Evolutionary conservation across 1,284 basidiomycete species (phyloP), one percentile per base, ranked within the genome.

Genomic region (Crucibulum parvulum): DNA sequence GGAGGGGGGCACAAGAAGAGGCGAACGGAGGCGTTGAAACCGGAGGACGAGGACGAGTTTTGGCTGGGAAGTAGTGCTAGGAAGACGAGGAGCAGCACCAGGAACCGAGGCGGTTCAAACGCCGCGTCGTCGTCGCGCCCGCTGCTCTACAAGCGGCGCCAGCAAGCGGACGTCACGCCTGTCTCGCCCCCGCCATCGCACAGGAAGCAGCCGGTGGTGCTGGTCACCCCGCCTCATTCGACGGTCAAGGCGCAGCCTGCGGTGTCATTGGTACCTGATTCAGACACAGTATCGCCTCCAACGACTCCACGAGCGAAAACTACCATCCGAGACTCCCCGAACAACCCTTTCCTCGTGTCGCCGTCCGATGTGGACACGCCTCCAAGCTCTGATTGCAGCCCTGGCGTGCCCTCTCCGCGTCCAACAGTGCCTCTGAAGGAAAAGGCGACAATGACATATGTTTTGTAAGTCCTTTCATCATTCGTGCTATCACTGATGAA

Each of bases 371-470:
- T 38, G 10, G 15, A 13, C 37, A 10, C 37, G 16, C n/a, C 37
- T 41, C 15, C 37, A 37, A n/a, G 9, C 18, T 15, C 53, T 38
- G 16, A 53, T 10, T n/a, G 53, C 37, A 31, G 55, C 61, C 39
- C 57, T 59, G 46, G 58, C 64, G 15, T 67, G 66, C 58, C 64
- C 69, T 38, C 67, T 56, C 51, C 59, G 47, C 8, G 60, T 63
- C 3, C 64, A 67, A 34, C 48, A 53, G 10, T 47, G 53, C 35
- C 48, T 45, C 16, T 47, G 55, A 72, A n/a, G 85, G 24, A 87
- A 67, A 78, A 77, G 62, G 84, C 84, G 0, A 84, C 78, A 8
- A 68, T 87, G 24, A 80, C 81, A 48, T 86, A 84, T 66, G 85
- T 88, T 58, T 87, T 86, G 86, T 88, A 70, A 58, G 86, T 83